Evolutionary conservation across 192 early-diverging fungal species (phyloP).

Genomic region (Entophlyctis helioformis): DNA sequence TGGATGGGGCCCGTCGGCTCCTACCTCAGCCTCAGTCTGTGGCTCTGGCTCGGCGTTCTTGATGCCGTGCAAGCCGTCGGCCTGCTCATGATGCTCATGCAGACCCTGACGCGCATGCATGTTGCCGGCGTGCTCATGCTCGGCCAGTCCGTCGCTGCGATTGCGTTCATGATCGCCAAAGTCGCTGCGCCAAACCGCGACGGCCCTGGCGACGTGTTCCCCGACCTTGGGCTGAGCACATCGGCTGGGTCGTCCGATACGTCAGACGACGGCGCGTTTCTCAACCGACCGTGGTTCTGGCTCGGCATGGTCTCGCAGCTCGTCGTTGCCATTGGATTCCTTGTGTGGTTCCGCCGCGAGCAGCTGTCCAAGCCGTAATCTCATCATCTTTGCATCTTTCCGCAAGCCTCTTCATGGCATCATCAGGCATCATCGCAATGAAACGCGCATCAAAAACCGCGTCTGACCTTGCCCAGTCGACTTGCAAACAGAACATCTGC

Average conservation of each 20-base stretch:
- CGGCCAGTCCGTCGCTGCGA: not conserved
- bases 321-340: not conserved
- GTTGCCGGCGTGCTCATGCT: not conserved
- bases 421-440: too few relatives aligned
- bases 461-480: too few relatives aligned
- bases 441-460: too few relatives aligned
- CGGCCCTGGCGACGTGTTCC: not conserved
- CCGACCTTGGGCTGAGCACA: not conserved
- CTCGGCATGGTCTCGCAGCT: not conserved
- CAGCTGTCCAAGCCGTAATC: not conserved
- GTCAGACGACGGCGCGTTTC: not conserved
- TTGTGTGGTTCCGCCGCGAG: not conserved
- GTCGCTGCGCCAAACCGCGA: not conserved
- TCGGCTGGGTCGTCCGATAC: not conserved
- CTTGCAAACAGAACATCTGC: too few relatives aligned
- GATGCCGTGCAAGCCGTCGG: not conserved
- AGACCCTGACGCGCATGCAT: slow-evolving; percentile 1
- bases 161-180: not conserved
- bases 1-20: not conserved
- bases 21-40: not conserved
- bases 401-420: too few relatives aligned
- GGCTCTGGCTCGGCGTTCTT: not conserved
- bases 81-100: not conserved
- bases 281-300: too few relatives aligned
- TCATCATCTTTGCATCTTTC: too few relatives aligned